Evolutionary conservation across 768 basidiomycete genomes (phyloP), one percentile per base, ranked within the genome.

Genomic region (Boletus vermiculosoides): DNA sequence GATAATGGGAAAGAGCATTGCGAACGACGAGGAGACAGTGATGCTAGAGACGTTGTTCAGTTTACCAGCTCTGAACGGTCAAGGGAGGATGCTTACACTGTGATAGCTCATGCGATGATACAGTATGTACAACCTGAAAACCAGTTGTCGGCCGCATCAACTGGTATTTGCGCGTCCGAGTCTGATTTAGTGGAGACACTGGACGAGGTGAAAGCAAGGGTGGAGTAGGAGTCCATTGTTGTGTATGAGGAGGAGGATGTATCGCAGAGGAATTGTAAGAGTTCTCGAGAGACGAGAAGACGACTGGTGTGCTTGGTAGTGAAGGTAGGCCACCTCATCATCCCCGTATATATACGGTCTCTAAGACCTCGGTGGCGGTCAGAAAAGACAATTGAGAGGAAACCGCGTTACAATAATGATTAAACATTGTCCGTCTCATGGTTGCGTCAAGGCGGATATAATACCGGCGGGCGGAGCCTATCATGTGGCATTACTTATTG

Each of bases 171-270:
- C 3, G 34, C 9, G 22, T 7, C 23, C 20, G 80, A 83, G 60
- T 91, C 89, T 65, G 62, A 59, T 30, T 45, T 51, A 22, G 25
- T 22, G 11, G 59, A 37, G 34, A n/a, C 33, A 3, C 45, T 13
- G 30, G 55, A 34, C n/a, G 49, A 12, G 12, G 47, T 2, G 25
- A 54, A 39, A 22, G 31, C 25, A 28, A 60, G 36, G 31, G 36
- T 15, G 49, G 28, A 41, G 45, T 64, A 59, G 4, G 40, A 18
- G 55, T 70, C 69, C 68, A 70, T 70, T 31, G 50, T 36, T 39
- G 28, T 58, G 34, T 52, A 28, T 33, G 34, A 41, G 40, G 37
- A 15, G 46, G 58, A 20, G 8, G 2, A 44, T 52, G 54, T 58
- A 34, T 65, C 45, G 57, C 54, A 34, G 37, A 54, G 46, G 46